Conservation (phyloP, 306 rosid species). For the Ormosia emarginata region DNA sequence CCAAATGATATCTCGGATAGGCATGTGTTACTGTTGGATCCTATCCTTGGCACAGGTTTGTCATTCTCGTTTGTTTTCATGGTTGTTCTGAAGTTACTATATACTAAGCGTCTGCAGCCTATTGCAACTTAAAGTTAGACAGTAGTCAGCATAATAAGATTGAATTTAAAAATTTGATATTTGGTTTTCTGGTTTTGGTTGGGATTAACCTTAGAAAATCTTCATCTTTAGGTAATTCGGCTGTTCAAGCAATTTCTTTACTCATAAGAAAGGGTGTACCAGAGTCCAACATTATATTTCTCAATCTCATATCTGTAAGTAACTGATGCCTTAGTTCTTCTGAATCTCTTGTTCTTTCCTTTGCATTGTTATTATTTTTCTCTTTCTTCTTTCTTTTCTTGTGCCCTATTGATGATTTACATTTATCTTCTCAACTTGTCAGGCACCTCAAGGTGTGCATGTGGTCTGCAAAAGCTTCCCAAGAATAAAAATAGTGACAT, state of each 20-base stretch:
- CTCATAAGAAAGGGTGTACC: slow-evolving; percentile 84
- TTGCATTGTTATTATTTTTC: background rate
- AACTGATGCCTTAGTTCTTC: background rate
- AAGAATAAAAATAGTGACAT: slow-evolving; percentile 93
- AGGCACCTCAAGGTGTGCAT: slow-evolving; percentile 98
- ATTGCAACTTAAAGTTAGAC: background rate
- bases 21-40: slow-evolving; percentile 93
- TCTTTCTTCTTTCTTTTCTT: background rate
- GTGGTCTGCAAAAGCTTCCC: slow-evolving; percentile 91
- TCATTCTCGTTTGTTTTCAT: background rate
- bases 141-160: background rate
- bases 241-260: slow-evolving; percentile 90
- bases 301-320: slow-evolving; percentile 97
- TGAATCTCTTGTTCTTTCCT: background rate
- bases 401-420: background rate
- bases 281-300: too few species aligned
- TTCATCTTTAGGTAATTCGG: slow-evolving; percentile 79
- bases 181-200: background rate
- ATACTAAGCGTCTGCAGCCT: background rate
- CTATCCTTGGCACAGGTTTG: slow-evolving; percentile 97
- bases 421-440: slow-evolving; percentile 14
- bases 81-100: background rate
- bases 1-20: slow-evolving; percentile 95
- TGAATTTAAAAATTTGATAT: background rate
- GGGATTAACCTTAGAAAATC: background rate